Conservation (phyloP, 1,284 basidiomycete species). For the Tetrapyrgos nigripes region DNA sequence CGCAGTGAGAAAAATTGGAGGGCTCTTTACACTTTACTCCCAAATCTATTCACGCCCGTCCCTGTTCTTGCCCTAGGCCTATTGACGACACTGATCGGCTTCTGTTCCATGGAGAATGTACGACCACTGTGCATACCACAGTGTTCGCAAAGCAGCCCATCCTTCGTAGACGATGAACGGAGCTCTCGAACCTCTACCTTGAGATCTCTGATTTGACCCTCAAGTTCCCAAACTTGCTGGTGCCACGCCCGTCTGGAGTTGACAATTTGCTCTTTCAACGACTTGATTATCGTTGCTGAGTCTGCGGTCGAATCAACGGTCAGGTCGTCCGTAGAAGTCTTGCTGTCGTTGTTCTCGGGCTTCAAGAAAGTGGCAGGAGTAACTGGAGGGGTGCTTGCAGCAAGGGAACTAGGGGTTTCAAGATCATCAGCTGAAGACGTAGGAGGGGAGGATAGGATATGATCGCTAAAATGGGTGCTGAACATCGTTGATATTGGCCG, state of each 20-base stretch:
- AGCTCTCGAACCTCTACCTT: constrained; percentile 68
- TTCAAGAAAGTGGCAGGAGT: constrained; percentile 49
- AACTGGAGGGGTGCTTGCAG: constrained; percentile 57
- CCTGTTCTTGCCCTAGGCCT: constrained; percentile 73
- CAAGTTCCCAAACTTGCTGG: constrained; percentile 75
- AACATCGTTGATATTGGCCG: constrained; percentile 81
- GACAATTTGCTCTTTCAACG: constrained; percentile 67
- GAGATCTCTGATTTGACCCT: constrained; percentile 74
- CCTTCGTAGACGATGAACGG: constrained; percentile 43
- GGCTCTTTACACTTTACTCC: constrained; percentile 47
- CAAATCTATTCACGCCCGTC: constrained; percentile 63
- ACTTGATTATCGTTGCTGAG: constrained; percentile 53
- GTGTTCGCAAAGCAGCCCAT: constrained; percentile 51
- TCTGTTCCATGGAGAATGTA: constrained; percentile 17
- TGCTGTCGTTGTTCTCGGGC: constrained; percentile 34
- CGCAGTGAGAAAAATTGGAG: constrained; percentile 3
- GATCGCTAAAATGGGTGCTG: constrained; percentile 70
- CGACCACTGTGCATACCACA: constrained; percentile 55
- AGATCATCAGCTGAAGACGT: constrained; percentile 48
- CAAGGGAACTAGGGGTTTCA: constrained; percentile 54
- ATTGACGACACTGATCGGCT: constrained; percentile 57
- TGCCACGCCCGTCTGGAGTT: constrained; percentile 69
- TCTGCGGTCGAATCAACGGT: constrained; percentile 43
- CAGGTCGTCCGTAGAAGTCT: constrained; percentile 37
- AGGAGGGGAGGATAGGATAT: constrained; percentile 52